phyloP scores from a whole-genome alignment of 2,329 filamentous ascomycete species.

The Salinomyces thailandicus region DNA sequence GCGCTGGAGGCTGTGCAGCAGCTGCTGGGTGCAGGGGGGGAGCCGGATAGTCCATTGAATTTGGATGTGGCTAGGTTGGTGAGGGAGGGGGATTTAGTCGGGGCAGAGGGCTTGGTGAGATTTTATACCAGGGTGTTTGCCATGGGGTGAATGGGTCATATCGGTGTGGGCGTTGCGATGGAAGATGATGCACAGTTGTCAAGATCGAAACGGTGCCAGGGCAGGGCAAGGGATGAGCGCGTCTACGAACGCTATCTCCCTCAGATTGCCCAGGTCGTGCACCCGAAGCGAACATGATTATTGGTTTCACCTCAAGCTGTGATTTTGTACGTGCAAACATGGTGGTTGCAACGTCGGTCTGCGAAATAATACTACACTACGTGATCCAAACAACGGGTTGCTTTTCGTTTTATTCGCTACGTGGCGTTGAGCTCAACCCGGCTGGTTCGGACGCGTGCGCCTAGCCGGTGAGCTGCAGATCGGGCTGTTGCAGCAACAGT shows the following conservation, averaged over 20 bases:
- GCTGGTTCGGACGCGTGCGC: not conserved
- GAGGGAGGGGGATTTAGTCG: slow-evolving; percentile 56
- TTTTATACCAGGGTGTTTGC: slow-evolving; percentile 53
- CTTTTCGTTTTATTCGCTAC: not conserved
- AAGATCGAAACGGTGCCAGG: no score
- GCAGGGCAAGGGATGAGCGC: no score
- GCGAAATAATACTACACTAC: no score
- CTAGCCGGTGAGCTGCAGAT: not conserved
- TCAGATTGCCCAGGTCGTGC: no score
- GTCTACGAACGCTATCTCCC: no score
- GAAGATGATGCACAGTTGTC: not conserved
- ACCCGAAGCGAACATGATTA: no score
- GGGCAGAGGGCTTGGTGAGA: slow-evolving; percentile 58
- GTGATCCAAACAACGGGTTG: no score
- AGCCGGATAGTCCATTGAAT: slow-evolving; percentile 66
- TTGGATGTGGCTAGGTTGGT: slow-evolving; percentile 66
- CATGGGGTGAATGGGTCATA: slow-evolving; percentile 6
- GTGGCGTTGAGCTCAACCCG: not conserved
- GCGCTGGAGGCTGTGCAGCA: slow-evolving; percentile 63
- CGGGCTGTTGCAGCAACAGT: not conserved
- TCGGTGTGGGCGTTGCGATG: not conserved
- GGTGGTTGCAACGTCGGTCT: no score
- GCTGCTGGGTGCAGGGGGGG: slow-evolving; percentile 52
- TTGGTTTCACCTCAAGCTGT: no score
- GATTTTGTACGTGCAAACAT: no score